A percentile compares a stretch with the other conserved stretches of the same genome.
Evolutionary conservation across 352 stramenopile species (phyloP).

Genomic region (Chrysophaeum taylorii): DNA sequence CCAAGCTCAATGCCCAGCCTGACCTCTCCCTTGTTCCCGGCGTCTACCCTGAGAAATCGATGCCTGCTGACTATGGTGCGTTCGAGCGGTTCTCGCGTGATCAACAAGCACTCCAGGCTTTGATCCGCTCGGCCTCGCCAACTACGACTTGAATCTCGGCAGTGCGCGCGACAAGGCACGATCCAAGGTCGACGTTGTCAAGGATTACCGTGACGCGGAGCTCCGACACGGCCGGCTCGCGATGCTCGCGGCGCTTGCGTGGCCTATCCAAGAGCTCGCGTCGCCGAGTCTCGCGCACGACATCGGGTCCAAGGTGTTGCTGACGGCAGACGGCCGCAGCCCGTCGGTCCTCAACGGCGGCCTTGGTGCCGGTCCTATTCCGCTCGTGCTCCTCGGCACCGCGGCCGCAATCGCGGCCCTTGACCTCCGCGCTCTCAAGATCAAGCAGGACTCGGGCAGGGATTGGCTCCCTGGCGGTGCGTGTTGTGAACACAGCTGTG

Average conservation of each 20-base stretch:
- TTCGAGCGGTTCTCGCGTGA: no score
- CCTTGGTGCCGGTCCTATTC: background rate
- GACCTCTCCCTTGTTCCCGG: no score
- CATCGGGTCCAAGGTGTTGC: background rate
- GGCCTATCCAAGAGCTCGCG: slow-evolving; percentile 52
- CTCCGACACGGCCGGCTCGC: slow-evolving; percentile 52
- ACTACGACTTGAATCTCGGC: background rate
- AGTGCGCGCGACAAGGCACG: no score
- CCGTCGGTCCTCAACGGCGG: background rate
- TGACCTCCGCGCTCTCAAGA: background rate
- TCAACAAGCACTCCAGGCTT: no score
- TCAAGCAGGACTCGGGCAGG: background rate
- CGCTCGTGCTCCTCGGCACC: background rate
- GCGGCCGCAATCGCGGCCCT: background rate
- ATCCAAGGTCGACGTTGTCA: no score
- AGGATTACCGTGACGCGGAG: slow-evolving; percentile 53
- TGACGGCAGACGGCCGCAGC: background rate
- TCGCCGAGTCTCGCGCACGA: background rate
- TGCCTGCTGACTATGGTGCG: slow-evolving; percentile 1
- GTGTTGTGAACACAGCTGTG: background rate
- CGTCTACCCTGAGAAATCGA: background rate
- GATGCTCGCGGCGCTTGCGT: slow-evolving; percentile 54
- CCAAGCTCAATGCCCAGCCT: no score
- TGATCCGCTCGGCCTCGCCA: slow-evolving; percentile 1
- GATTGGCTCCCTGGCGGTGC: background rate